Conservation (phyloP, 148 eudicot genomes). For the Rhododendron vialii region DNA sequence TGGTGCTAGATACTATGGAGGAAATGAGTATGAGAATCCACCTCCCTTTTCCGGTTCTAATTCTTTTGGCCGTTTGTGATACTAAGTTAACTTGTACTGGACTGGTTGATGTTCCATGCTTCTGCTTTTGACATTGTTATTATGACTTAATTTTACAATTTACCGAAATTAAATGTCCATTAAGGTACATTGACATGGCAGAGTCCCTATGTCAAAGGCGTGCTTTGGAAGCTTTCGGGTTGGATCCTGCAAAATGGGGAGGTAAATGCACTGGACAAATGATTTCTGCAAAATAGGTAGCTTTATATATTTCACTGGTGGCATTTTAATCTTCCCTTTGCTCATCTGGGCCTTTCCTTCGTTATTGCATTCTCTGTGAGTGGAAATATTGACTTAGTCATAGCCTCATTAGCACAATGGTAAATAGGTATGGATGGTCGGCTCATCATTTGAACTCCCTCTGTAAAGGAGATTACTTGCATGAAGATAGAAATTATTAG, state of each 20-base stretch:
- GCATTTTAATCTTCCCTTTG: not conserved
- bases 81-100: not conserved
- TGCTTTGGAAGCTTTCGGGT: slow-evolving; percentile 85
- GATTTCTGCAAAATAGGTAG: not conserved
- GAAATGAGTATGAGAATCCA: slow-evolving; percentile 73
- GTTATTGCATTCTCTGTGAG: not conserved
- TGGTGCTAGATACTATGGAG: slow-evolving; percentile 99
- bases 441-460: not conserved
- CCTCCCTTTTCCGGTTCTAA: not conserved
- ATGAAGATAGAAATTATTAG: not conserved
- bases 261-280: slow-evolving; percentile 33
- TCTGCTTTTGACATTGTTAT: not conserved
- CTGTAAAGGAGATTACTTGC: not conserved
- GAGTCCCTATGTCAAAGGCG: slow-evolving; percentile 94
- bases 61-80: not conserved
- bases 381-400: not conserved
- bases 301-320: not conserved
- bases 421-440: too few species aligned
- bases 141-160: not conserved
- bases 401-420: not conserved
- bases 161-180: not conserved
- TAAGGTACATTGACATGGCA: slow-evolving; percentile 96
- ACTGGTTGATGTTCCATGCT: not conserved
- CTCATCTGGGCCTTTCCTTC: not conserved
- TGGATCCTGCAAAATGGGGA: slow-evolving; percentile 99